Evolutionary conservation across 805 yeast species (phyloP), one percentile per base, ranked within the genome.

Genomic region (Candida sithepensis): DNA sequence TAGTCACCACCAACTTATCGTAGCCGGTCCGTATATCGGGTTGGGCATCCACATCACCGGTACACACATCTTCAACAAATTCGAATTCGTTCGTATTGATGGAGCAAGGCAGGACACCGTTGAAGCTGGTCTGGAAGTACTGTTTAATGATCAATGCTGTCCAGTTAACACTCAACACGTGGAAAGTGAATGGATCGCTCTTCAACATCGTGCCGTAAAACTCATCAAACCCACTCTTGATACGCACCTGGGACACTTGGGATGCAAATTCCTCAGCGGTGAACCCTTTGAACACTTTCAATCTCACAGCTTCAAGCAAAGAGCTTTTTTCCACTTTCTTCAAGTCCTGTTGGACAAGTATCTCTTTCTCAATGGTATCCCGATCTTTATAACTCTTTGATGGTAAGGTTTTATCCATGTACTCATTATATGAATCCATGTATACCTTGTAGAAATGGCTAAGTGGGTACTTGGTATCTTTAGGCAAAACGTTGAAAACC

Each of bases 131-230:
- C 43, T 23, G 38, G 32, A 68, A 59, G 39, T 44, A 63, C 41
- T 66, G 65, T 24, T 61, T 57, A 41, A 83, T 81, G 18, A 81
- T 64, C 12, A 65, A 19, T 1, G 72, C 68, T 7, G 85, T 76
- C 88, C 88, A 83, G 59, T 82, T 82, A 41, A 82, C 79, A 54
- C 87, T 82, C 28, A 82, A 54, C 2, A 83, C 67, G 18, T 9
- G 45, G 44, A 39, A 64, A 56, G 12, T 43, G 42, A 5, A 46
- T 22, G 34, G 14, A 30, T n/a, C 41, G 18, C 13, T 45, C 9
- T 12, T 37, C 34, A 7, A 26, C 10, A 28, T 20, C 12, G 23
- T 23, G 4, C 43, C 44, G 34, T 53, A 54, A 52, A 75, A 68
- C 16, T 63, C 61, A 40, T 60, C 45, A 55, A 76, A 74, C 0